Evolutionary conservation across 2,329 filamentous ascomycete genomes (phyloP), one percentile per base, ranked within the genome.

Genomic region (Ceratocystiopsis minuta): DNA sequence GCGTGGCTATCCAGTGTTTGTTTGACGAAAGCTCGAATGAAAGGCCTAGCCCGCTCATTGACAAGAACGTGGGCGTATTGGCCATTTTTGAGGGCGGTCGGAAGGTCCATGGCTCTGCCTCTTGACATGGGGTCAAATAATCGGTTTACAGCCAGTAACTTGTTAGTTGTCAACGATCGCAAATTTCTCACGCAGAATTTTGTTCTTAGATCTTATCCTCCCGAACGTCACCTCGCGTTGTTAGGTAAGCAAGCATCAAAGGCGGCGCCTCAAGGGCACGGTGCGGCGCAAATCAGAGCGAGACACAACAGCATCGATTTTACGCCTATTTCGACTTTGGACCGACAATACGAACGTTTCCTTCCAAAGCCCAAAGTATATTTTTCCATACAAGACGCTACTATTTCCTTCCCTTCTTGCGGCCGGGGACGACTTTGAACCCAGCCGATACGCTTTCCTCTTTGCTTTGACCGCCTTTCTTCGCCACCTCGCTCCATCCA

Each of bases 401-500:
- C 36, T 43, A 78, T 67, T 79, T 85, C 67, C 80, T 80, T 56
- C 80, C 78, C 73, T 94, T 94, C 76, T 95, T 96, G 60, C 90
- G 87, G 48, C 78, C 72, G 14, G 84, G 75, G 12, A 96, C 88
- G 41, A 96, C 83, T 67, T 90, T 90, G 65, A 95, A 96, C 39
- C 78, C 70, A 18, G 67, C 72, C 36, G 63, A 57, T n/a, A 61
- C 56, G 28, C 35, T 48, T 7, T 59, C 52, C 12, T 60, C 62
- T 50, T 60, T 66, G 51, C 63, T 61, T 14, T 53, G 60, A 31
- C 70, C 68, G 46, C 65, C 66, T 68, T 95, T 95, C 77, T 96
- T 96, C 2, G 90, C 90, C 41, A 98, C 90, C 62, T 96, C 90
- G 52, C 72, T 94, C 90, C 90, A 98, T 16, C 88, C 88, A 43